Base-by-base conservation (phyloP, 78 protist genomes). In the Dictyostelium capitatum region DNA sequence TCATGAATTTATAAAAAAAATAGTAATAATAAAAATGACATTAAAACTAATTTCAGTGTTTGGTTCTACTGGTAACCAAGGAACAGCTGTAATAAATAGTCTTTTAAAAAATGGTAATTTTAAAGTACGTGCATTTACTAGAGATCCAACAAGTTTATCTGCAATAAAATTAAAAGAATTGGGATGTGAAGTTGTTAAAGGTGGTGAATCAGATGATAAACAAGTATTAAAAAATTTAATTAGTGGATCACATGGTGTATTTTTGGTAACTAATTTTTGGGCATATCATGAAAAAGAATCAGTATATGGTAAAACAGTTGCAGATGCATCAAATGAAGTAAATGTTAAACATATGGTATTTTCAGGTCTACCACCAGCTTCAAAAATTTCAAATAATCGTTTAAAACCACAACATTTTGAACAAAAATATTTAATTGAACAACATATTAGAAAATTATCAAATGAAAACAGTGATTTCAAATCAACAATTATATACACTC, bases 71-170 rank as follows among this genome's bases (percentile, higher is more conserved):
- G n/a, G n/a, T n/a, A n/a, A n/a, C n/a, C n/a, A 80, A 25, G 85
- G 85, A 15, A 72, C 72, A 23, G 25, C 73, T 23, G 85, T 80
- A 2, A 46, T 57, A 23, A 56, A 47, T 1, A 6, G 54, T 19
- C 47, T 80, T 20, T 15, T 56, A 20, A 47, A 57, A 20, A n/a
- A 25, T n/a, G 62, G 62, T 4, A 56, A 4, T 5, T 80, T 46
- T 47, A 80, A 57, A 25, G 62, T 80, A 10, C 56, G 72, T 41
- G 72, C 85, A 12, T 25, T 80, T 12, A 56, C 85, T 6, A 51
- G 85, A 47, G 47, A 80, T 50, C 4, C 23, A 20, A 9, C 53
- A 17, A 47, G 54, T 5, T 28, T 2, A n/a, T 14, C 72, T n/a
- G 25, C 85, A 19, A n/a, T 23, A 9, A 15, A 64, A 6, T 50